A percentile compares a stretch with the other conserved stretches of the same genome.
Conservation (phyloP, 805 yeast species). For the Candida cerambycidarum region DNA sequence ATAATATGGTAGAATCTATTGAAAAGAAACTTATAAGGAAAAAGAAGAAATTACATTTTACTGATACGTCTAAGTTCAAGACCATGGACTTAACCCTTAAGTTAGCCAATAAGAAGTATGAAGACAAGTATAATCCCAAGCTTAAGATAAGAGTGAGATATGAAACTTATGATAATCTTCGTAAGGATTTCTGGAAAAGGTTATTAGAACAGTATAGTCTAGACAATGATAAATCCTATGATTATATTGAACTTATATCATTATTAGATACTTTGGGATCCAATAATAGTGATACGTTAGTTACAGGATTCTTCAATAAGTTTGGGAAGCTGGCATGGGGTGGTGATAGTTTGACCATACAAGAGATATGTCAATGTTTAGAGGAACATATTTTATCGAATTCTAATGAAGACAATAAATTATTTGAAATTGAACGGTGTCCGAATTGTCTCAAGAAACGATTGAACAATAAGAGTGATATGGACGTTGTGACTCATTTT, state of each 20-base stretch:
- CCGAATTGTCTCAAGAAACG: constrained; percentile 75
- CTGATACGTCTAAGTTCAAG: constrained; percentile 42
- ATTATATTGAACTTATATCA: constrained; percentile 59
- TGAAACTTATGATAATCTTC: constrained; percentile 60
- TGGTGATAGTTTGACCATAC: constrained; percentile 48
- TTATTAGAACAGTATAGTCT: constrained; percentile 55
- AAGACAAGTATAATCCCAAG: constrained; percentile 47
- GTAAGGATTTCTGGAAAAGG: constrained; percentile 69
- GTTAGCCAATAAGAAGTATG: constrained; percentile 31
- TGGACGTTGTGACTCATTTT: constrained; percentile 80
- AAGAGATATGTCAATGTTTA: constrained; percentile 47
- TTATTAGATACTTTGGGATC: constrained; percentile 67
- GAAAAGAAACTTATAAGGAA: constrained; percentile 16
- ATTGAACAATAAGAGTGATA: constrained; percentile 50
- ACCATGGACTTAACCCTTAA: constrained; percentile 40
- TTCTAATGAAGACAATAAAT: constrained; percentile 28
- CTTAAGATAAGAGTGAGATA: constrained; percentile 63
- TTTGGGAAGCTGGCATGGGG: constrained; percentile 50
- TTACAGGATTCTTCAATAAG: constrained; percentile 50
- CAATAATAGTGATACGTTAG: constrained; percentile 50
- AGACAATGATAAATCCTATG: constrained; percentile 44
- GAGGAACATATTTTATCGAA: constrained; percentile 36
- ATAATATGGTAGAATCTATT: constrained; percentile 28
- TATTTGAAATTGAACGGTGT: constrained; percentile 67
- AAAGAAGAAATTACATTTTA: constrained; percentile 26